Conservation (phyloP, 1,284 basidiomycete species). For the Irpex lacteus region DNA sequence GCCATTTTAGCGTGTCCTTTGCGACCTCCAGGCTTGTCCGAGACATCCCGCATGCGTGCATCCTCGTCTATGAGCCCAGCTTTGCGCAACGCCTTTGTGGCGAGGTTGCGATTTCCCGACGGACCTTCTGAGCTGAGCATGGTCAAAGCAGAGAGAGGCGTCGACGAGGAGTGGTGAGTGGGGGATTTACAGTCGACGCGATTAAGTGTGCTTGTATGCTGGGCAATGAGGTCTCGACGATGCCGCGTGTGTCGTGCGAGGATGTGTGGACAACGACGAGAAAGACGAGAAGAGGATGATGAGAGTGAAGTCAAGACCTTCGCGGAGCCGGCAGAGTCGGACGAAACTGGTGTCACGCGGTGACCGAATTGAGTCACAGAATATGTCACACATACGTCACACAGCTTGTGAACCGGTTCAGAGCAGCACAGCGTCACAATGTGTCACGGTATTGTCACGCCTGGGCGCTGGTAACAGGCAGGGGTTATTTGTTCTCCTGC, state of each 20-base stretch:
- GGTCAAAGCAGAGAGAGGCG: neutral
- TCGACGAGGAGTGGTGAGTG: neutral
- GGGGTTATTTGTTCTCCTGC: neutral
- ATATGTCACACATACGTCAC: slow-evolving; percentile 3
- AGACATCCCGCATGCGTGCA: slow-evolving; percentile 64
- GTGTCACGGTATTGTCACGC: neutral
- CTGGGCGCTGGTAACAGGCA: neutral
- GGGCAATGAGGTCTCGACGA: neutral
- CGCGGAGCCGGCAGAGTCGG: slow-evolving; percentile 3
- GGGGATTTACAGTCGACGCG: neutral
- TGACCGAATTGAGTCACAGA: neutral
- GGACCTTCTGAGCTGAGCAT: slow-evolving; percentile 49
- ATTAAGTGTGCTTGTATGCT: neutral
- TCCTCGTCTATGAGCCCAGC: slow-evolving; percentile 75
- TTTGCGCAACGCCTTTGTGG: slow-evolving; percentile 55
- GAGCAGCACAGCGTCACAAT: slow-evolving; percentile 1
- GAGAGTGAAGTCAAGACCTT: slow-evolving; percentile 21
- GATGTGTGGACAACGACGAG: neutral
- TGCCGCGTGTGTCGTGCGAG: slow-evolving; percentile 1
- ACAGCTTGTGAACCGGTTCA: neutral
- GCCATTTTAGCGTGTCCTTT: slow-evolving; percentile 54
- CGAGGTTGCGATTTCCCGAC: slow-evolving; percentile 52
- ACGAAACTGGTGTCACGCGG: slow-evolving; percentile 6
- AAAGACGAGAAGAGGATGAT: slow-evolving; percentile 10
- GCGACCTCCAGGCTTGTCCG: slow-evolving; percentile 65